A percentile compares a stretch with the other conserved stretches of the same genome.
Evolutionary conservation across 768 basidiomycete genomes (phyloP).

Genomic region (Rhodotorula sphaerocarpa): DNA sequence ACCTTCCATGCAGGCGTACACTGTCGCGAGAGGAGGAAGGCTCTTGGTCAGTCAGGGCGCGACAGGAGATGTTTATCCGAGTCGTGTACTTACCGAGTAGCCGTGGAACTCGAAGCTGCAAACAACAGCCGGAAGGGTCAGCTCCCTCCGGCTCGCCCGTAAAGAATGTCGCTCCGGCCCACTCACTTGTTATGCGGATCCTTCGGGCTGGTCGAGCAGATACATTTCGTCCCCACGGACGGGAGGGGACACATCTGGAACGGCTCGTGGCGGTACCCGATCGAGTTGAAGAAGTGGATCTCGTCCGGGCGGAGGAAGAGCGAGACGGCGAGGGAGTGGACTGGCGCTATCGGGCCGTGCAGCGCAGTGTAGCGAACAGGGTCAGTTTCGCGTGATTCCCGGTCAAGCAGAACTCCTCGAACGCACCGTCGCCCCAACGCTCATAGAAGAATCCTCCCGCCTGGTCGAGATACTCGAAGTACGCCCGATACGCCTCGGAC

Average conservation of each 20-base stretch:
- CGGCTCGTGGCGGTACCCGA: constrained; percentile 79
- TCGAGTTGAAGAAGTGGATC: constrained; percentile 90
- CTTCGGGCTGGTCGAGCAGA: constrained; percentile 1
- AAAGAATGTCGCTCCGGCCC: background rate
- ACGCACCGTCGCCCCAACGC: constrained; percentile 71
- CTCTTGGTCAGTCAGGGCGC: too few species aligned
- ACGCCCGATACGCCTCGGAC: constrained; percentile 68
- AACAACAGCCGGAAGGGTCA: background rate
- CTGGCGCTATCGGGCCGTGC: constrained; percentile 52
- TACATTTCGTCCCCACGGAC: background rate
- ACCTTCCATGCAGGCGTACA: constrained; percentile 17
- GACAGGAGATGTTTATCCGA: too few species aligned
- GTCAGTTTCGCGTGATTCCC: background rate
- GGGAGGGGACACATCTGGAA: constrained; percentile 75
- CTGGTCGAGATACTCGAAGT: constrained; percentile 71
- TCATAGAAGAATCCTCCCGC: constrained; percentile 62
- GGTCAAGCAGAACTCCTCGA: background rate
- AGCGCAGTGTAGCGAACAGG: background rate
- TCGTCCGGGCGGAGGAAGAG: constrained; percentile 75
- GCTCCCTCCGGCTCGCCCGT: background rate
- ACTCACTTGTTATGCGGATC: constrained; percentile 5
- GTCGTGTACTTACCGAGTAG: background rate
- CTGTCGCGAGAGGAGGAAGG: too few species aligned
- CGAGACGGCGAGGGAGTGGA: constrained; percentile 83
- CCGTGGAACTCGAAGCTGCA: constrained; percentile 10